These are phyloP conservation scores for Trypanosomatidae sp. DNA, from an alignment of 208 protist species.

Conservation along the genomic window DNA sequence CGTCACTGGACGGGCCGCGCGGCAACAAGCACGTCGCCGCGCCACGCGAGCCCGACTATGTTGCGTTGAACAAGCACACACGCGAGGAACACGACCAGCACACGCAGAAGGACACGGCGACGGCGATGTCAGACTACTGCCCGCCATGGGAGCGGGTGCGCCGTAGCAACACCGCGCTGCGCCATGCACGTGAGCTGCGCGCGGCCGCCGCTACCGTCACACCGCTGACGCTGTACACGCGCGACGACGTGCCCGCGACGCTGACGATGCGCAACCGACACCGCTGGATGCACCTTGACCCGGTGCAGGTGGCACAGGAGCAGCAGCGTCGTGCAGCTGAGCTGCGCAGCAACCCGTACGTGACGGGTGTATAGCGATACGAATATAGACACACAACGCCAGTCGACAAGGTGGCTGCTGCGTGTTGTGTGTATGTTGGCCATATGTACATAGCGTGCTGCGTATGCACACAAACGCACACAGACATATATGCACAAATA, in stretches of 20 bases:
- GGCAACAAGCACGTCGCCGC: slow-evolving; percentile 9
- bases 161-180: slow-evolving; percentile 11
- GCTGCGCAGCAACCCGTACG: slow-evolving; percentile 19
- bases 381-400: no score
- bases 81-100: no score
- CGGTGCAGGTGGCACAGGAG: slow-evolving; percentile 20
- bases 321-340: slow-evolving; percentile 7
- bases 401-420: no score
- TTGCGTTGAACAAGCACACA: slow-evolving; percentile 10
- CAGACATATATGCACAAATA: no score
- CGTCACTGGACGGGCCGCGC: slow-evolving; percentile 5
- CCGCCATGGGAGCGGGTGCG: slow-evolving; percentile 17
- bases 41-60: slow-evolving; percentile 9
- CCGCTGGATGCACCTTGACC: slow-evolving; percentile 57
- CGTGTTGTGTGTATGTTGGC: no score
- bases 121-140: no score
- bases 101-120: slow-evolving; percentile 9
- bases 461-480: no score
- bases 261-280: slow-evolving; percentile 81
- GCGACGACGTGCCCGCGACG: slow-evolving; percentile 11
- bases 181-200: slow-evolving; percentile 8
- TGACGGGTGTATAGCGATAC: no score
- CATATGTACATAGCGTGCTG: no score
- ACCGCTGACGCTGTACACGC: slow-evolving; percentile 9
- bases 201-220: slow-evolving; percentile 7